Conservation (phyloP, 1,139 yeast species). For the Kluyveromyces marxianus region DNA sequence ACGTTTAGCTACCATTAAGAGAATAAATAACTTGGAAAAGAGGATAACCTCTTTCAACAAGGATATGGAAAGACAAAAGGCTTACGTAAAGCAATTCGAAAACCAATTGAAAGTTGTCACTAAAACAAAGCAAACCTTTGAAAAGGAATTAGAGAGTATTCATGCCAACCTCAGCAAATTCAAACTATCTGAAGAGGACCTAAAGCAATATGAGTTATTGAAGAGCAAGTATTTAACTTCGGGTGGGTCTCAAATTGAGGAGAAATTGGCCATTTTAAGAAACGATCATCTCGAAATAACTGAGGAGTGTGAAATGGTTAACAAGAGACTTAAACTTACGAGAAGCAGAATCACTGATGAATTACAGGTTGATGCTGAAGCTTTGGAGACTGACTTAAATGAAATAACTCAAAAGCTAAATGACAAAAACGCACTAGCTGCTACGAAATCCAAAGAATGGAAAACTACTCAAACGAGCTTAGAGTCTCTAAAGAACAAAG, state of each 20-base stretch:
- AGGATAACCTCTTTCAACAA: conserved; percentile 46
- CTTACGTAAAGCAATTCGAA: conserved; percentile 36
- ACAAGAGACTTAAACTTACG: conserved; percentile 37
- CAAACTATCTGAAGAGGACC: conserved; percentile 43
- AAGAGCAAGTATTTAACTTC: conserved; percentile 49
- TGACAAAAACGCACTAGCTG: conserved; percentile 40
- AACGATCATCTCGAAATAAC: conserved; percentile 41
- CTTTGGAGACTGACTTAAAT: conserved; percentile 36
- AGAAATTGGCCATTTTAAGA: conserved; percentile 37
- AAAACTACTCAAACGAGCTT: conserved; percentile 27
- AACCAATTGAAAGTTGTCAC: conserved; percentile 44
- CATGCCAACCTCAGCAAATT: conserved; percentile 29
- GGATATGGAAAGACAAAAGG: conserved; percentile 49
- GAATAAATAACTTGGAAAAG: conserved; percentile 41
- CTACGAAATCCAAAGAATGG: conserved; percentile 35
- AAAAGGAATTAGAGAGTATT: conserved; percentile 32
- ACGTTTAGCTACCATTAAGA: conserved; percentile 32
- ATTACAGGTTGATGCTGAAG: conserved; percentile 32
- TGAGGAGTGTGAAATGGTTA: conserved; percentile 35
- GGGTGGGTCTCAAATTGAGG: conserved; percentile 56
- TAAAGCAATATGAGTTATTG: conserved; percentile 52
- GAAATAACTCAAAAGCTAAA: conserved; percentile 36
- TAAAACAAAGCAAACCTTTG: conserved; percentile 40
- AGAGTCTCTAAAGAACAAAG: conserved; percentile 36
- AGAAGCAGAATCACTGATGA: conserved; percentile 34